Conservation (phyloP, 768 basidiomycete genomes). For the Podaxis rugospora region DNA sequence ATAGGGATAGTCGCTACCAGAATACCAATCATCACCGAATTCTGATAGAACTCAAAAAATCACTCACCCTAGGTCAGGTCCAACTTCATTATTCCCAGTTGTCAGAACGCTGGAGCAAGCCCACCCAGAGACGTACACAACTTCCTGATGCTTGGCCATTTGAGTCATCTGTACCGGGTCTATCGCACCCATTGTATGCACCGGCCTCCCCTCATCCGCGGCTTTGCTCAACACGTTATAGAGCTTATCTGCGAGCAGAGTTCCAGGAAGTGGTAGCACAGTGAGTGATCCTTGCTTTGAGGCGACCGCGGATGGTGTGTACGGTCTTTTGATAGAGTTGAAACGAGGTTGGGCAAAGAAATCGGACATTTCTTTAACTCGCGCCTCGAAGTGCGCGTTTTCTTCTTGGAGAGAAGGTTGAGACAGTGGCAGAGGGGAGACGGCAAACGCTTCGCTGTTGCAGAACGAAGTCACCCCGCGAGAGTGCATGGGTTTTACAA, state of each 20-base stretch:
- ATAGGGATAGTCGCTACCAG: constrained; percentile 83
- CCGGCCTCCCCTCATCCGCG: constrained; percentile 58
- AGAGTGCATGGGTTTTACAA: neutral
- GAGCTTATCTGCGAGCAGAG: constrained; percentile 85
- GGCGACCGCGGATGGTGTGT: constrained; percentile 74
- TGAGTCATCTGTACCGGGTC: constrained; percentile 95
- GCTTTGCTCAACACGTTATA: constrained; percentile 61
- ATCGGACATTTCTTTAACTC: constrained; percentile 56
- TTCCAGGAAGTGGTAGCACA: constrained; percentile 69
- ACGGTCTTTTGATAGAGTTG: constrained; percentile 67
- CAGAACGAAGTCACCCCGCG: constrained; percentile 16
- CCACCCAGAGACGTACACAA: constrained; percentile 93
- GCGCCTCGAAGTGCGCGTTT: constrained; percentile 49
- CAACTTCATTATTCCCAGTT: constrained; percentile 88
- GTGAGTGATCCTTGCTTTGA: constrained; percentile 88
- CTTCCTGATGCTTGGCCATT: constrained; percentile 83
- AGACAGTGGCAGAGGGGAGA: constrained; percentile 45
- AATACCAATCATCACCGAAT: neutral
- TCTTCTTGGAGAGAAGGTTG: constrained; percentile 59
- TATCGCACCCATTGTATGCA: constrained; percentile 91
- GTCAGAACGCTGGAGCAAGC: constrained; percentile 82
- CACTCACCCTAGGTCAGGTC: constrained; percentile 85
- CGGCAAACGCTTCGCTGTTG: constrained; percentile 27
- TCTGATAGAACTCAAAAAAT: constrained; percentile 11
- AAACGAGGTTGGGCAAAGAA: constrained; percentile 83